Evolutionary conservation across 495 filamentous ascomycete species (phyloP), one percentile per base, ranked within the genome.

Genomic region (Echria macrotheca): DNA sequence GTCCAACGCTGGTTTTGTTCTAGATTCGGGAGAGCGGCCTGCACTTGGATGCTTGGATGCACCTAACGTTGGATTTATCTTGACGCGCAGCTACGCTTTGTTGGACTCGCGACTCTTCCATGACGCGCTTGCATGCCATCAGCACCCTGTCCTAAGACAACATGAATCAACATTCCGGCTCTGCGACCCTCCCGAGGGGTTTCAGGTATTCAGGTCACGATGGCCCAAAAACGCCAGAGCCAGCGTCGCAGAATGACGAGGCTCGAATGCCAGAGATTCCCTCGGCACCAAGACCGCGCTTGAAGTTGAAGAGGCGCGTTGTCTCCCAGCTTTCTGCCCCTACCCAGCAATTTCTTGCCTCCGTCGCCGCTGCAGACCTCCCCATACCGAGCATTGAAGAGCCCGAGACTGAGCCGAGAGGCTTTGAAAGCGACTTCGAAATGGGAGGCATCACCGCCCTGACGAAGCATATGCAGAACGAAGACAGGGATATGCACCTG

Each of bases 291-390:
- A 65, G 65, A 47, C 67, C 69, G 47, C 70, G 72, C 36, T 56
- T 75, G 39, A 69, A 60, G 54, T 46, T 77, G 36, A 73, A 72
- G 60, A 68, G 65, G 53, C 73, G 74, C 50, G 65, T 69, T 48
- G 65, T 66, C 43, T 71, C 68, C 8, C 71, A 69, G 36, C 59
- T 75, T 12, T 59, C 69, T 19, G 75, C 75, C 15, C 74, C 76
- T 0, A 77, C 77, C 3, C 71, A 78, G 47, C 73, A 79, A 19
- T 80, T 80, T 48, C 65, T 80, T 3, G 76, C 74, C 7, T 79
- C 76, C 3, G 76, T 80, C 29, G 77, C 73, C 35, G 75, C 77
- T 26, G 77, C 76, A 47, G 73, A 76, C 57, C 59, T 75, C n/a
- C 72, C 75, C 24, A 71, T 79, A 23, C 76, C 76, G 17, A 77